These are phyloP conservation scores for Maudiozyma saulgeensis DNA, from an alignment of 805 yeast species.

Conservation along the genomic window DNA sequence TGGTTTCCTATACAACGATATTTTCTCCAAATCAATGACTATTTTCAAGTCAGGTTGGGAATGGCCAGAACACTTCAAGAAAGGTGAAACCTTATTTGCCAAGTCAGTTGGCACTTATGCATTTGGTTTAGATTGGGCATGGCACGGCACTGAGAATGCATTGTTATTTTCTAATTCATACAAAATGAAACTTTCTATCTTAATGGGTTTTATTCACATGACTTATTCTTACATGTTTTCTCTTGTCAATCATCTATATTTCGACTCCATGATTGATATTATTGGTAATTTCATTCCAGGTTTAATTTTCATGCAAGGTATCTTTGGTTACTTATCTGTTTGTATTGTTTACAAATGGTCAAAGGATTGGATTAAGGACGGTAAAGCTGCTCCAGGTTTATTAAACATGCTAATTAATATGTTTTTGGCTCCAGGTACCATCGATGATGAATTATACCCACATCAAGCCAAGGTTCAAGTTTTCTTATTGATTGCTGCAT, in stretches of 20 bases:
- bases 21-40: conserved; percentile 61
- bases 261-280: conserved; percentile 53
- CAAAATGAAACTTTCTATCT: conserved; percentile 66
- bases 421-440: conserved; percentile 64
- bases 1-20: conserved; percentile 63
- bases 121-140: conserved; percentile 59
- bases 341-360: conserved; percentile 67
- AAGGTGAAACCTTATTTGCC: conserved; percentile 42
- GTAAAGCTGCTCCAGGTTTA: conserved; percentile 58
- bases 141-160: conserved; percentile 77
- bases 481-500: conserved; percentile 46
- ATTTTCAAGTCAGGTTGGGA: conserved; percentile 63
- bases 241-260: conserved; percentile 50
- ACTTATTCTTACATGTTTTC: conserved; percentile 59
- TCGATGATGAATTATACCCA: conserved; percentile 55
- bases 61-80: conserved; percentile 47
- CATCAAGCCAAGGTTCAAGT: conserved; percentile 59
- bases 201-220: conserved; percentile 73
- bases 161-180: conserved; percentile 61
- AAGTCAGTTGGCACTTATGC: conserved; percentile 43
- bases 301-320: conserved; percentile 62
- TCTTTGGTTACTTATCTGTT: conserved; percentile 62
- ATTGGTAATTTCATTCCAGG: conserved; percentile 70
- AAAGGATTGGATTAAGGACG: conserved; percentile 57
- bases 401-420: conserved; percentile 67